phyloP scores from a whole-genome alignment of 331 rosid species.

The Acacia pycnantha region DNA sequence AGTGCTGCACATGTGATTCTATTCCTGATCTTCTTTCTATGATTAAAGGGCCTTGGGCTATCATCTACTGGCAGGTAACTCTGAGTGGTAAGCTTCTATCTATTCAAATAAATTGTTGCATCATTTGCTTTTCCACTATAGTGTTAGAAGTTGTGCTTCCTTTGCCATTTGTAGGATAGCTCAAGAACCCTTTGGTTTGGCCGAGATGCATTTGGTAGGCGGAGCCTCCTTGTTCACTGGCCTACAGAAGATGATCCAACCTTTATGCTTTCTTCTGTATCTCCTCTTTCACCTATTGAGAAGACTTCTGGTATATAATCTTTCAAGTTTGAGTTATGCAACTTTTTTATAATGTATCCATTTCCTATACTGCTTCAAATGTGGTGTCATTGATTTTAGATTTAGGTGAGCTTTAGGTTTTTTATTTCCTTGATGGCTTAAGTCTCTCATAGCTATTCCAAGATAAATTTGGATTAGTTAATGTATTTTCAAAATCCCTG shows the following conservation, averaged over 20 bases:
- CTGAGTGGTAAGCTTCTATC: constrained; percentile 64
- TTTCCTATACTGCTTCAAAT: background rate
- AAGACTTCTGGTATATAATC: constrained; percentile 50
- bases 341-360: background rate
- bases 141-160: constrained; percentile 25
- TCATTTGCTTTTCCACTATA: background rate
- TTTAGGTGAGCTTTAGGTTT: background rate
- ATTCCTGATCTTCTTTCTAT: constrained; percentile 56
- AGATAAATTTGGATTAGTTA: background rate
- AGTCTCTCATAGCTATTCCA: background rate
- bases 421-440: background rate
- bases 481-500: background rate
- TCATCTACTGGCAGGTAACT: constrained; percentile 97
- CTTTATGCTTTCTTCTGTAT: constrained; percentile 80
- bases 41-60: constrained; percentile 91
- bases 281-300: constrained; percentile 58
- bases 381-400: background rate
- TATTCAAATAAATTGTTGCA: background rate
- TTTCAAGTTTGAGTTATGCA: background rate
- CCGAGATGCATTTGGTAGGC: constrained; percentile 87
- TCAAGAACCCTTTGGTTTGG: constrained; percentile 92
- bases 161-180: constrained; percentile 50
- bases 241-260: constrained; percentile 70
- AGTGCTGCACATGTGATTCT: constrained; percentile 52
- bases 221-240: constrained; percentile 99